phyloP scores from a whole-genome alignment of 805 yeast species.

The Kluyveromyces aestuarii region DNA sequence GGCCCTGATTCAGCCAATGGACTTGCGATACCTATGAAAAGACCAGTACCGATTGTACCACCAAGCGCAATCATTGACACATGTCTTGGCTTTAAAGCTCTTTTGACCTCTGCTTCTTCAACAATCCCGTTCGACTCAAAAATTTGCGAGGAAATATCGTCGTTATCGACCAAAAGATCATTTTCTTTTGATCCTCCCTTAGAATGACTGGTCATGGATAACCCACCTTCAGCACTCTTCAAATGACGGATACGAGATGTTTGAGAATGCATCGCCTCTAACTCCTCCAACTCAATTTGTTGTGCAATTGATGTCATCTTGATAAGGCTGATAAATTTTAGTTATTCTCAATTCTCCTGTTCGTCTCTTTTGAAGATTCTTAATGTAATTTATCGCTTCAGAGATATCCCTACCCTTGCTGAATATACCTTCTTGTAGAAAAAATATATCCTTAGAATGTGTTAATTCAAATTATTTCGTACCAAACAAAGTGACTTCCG shows the following conservation, averaged over 20 bases:
- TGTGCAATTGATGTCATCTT: neutral
- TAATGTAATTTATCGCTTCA: neutral
- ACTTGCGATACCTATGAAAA: conserved; percentile 54
- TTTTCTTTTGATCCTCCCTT: neutral
- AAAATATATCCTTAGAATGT: too few species aligned
- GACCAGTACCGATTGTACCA: conserved; percentile 74
- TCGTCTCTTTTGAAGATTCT: neutral
- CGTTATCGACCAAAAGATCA: conserved; percentile 6
- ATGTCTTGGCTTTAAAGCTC: conserved; percentile 58
- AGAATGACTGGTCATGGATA: neutral
- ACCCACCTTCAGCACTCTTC: neutral
- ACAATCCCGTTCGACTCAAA: conserved; percentile 14
- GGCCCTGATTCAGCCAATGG: conserved; percentile 58
- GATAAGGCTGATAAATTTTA: neutral
- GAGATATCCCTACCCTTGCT: too few species aligned
- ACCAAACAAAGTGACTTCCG: too few species aligned
- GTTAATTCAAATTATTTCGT: too few species aligned
- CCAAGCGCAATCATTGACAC: conserved; percentile 71
- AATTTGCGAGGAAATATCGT: conserved; percentile 4
- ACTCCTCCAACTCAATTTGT: conserved; percentile 14
- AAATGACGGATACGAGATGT: neutral
- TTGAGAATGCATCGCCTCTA: neutral
- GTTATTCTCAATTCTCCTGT: neutral
- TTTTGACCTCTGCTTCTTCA: conserved; percentile 38
- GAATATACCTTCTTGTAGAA: too few species aligned